A percentile compares a stretch with the other conserved stretches of the same genome.
phyloP scores from a whole-genome alignment of 371 early-diverging fungal species.

The Mucor irregularis region DNA sequence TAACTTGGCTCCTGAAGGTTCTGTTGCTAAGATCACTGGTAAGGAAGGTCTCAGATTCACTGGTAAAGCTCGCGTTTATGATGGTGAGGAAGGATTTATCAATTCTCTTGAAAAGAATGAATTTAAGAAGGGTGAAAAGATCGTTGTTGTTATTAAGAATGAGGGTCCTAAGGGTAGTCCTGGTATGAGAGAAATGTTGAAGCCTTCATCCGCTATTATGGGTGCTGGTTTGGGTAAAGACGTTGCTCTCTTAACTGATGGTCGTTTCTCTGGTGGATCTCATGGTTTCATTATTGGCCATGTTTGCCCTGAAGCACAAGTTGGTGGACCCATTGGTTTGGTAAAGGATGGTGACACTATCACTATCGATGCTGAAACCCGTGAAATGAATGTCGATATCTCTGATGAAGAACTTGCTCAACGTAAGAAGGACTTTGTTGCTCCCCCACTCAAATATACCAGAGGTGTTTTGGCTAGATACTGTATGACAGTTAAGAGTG shows the following conservation, averaged over 20 bases:
- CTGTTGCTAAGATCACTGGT: slow-evolving; percentile 98
- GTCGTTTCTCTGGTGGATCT: slow-evolving; percentile 96
- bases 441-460: slow-evolving; percentile 86
- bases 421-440: slow-evolving; percentile 69
- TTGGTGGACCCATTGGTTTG: slow-evolving; percentile 94
- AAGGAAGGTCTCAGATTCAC: slow-evolving; percentile 91
- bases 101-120: slow-evolving; percentile 74
- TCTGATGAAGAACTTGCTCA: slow-evolving; percentile 75
- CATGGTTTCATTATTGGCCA: slow-evolving; percentile 99
- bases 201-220: slow-evolving; percentile 96
- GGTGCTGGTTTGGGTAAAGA: slow-evolving; percentile 97
- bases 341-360: slow-evolving; percentile 86
- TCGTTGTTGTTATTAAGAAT: slow-evolving; percentile 79
- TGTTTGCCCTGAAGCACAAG: slow-evolving; percentile 96
- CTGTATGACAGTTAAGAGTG: slow-evolving; percentile 82
- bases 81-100: slow-evolving; percentile 90
- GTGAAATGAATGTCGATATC: slow-evolving; percentile 73
- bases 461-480: slow-evolving; percentile 89
- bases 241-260: slow-evolving; percentile 95
- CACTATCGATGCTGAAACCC: slow-evolving; percentile 81
- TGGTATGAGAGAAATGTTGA: slow-evolving; percentile 89
- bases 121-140: slow-evolving; percentile 74
- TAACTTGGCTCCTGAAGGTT: slow-evolving; percentile 89
- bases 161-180: slow-evolving; percentile 92
- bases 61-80: slow-evolving; percentile 89